Percentiles rank a stretch among this genome's conserved stretches.
Conservation (phyloP, 179 eudicot genomes). For the Carnegiea gigantea region DNA sequence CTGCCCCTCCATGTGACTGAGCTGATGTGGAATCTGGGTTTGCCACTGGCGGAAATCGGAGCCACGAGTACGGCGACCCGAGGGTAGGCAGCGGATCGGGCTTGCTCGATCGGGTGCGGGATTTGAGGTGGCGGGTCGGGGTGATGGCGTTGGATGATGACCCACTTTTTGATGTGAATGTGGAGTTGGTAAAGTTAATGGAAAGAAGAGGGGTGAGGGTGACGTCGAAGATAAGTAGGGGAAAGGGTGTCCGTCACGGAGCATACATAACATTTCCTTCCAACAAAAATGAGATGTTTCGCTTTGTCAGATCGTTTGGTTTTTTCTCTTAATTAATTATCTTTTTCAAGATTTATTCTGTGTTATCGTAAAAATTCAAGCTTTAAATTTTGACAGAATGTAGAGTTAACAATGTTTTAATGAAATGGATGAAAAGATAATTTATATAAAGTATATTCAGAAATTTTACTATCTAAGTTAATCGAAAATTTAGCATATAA, state of each 20-base stretch:
- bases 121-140: slow-evolving; percentile 43
- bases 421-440: too few species aligned
- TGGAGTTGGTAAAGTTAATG: slow-evolving; percentile 41
- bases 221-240: slow-evolving; percentile 27
- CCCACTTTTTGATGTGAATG: slow-evolving; percentile 45
- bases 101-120: slow-evolving; percentile 22
- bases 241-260: slow-evolving; percentile 45
- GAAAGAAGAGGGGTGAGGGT: slow-evolving; percentile 38
- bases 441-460: too few species aligned
- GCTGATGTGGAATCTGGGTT: slow-evolving; percentile 43
- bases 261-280: slow-evolving; percentile 26
- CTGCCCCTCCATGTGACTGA: slow-evolving; percentile 30
- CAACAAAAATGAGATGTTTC: slow-evolving; percentile 3
- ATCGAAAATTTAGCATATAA: too few species aligned
- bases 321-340: neutral
- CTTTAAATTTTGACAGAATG: too few species aligned
- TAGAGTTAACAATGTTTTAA: too few species aligned
- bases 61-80: slow-evolving; percentile 52
- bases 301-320: neutral
- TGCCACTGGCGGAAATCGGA: slow-evolving; percentile 47
- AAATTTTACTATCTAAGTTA: too few species aligned
- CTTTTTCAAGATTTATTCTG: too few species aligned
- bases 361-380: too few species aligned
- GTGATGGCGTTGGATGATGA: slow-evolving; percentile 46
- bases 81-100: slow-evolving; percentile 17